Percentiles rank a stretch among this genome's conserved stretches.
Evolutionary conservation across 179 eudicot genomes (phyloP).

Genomic region (Heliamphora pulchella): DNA sequence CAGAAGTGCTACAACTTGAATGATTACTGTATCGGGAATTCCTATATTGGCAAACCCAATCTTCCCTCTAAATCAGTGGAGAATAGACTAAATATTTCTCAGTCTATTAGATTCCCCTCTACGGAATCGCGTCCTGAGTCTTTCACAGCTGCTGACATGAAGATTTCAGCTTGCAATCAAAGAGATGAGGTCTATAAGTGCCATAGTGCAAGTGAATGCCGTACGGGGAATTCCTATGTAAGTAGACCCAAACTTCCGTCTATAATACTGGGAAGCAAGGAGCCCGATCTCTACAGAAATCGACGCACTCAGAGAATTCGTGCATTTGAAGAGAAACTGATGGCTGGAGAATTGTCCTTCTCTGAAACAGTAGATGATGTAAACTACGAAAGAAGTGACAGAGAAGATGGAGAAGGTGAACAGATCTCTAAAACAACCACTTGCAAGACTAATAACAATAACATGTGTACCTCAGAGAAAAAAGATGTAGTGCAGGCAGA

Average conservation of each 20-base stretch:
- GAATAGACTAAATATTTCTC: constrained; percentile 15
- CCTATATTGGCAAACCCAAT: background rate
- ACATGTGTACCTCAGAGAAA: constrained; percentile 11
- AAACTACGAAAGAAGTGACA: constrained; percentile 20
- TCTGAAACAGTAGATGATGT: constrained; percentile 26
- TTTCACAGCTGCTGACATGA: constrained; percentile 12
- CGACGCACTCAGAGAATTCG: constrained; percentile 74
- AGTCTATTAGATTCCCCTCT: constrained; percentile 18
- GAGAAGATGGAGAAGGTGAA: constrained; percentile 18
- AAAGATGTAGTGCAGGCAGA: constrained; percentile 16
- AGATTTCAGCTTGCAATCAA: constrained; percentile 10
- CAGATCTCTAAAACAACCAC: constrained; percentile 8
- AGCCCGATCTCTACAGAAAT: constrained; percentile 45
- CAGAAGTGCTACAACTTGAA: background rate
- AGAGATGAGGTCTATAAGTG: constrained; percentile 8
- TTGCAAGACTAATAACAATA: constrained; percentile 12
- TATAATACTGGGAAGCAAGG: constrained; percentile 45
- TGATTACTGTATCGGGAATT: constrained; percentile 10
- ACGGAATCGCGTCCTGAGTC: constrained; percentile 13
- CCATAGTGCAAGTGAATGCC: constrained; percentile 4
- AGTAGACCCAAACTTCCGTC: constrained; percentile 42
- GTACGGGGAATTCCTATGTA: constrained; percentile 16
- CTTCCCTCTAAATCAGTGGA: constrained; percentile 14
- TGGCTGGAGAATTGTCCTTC: constrained; percentile 30
- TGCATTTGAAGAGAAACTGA: constrained; percentile 51